Conservation (phyloP, 768 basidiomycete species). For the Podaxis sp. region DNA sequence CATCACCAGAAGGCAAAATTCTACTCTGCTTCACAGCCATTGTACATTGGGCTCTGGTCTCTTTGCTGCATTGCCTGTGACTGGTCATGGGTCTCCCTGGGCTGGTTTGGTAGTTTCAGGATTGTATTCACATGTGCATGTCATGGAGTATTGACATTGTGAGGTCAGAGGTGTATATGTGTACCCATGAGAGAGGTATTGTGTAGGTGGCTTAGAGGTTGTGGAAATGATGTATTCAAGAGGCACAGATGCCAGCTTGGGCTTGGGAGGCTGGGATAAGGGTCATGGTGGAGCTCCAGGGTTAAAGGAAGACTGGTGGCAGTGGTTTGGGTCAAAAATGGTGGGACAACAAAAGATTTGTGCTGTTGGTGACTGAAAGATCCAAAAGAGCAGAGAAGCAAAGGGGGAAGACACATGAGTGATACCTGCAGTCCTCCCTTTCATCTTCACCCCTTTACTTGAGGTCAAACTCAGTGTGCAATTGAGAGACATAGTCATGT, state of each 20-base stretch:
- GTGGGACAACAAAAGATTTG: no score
- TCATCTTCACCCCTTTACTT: constrained; percentile 31
- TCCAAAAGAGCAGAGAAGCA: no score
- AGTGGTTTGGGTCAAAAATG: no score
- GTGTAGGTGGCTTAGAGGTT: constrained; percentile 78
- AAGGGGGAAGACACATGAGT: constrained; percentile 37
- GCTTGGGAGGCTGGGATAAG: constrained; percentile 14
- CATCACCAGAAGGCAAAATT: no score
- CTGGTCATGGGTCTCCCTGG: constrained; percentile 82
- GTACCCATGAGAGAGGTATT: constrained; percentile 62
- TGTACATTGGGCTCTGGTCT: no score
- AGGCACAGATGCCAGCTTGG: constrained; percentile 53
- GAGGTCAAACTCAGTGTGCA: no score
- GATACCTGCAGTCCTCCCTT: constrained; percentile 32
- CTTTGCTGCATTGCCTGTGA: constrained; percentile 66
- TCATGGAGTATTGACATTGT: constrained; percentile 57
- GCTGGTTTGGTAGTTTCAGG: constrained; percentile 68
- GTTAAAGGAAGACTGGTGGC: no score
- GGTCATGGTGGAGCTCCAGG: constrained; percentile 4
- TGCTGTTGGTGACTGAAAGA: no score
- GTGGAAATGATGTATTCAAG: constrained; percentile 83
- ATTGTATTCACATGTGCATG: constrained; percentile 79
- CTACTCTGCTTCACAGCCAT: no score
- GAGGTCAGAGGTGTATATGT: constrained; percentile 73
- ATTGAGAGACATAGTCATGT: no score